Conservation (phyloP, 164 flowering plant species). For the Vitis labrusca region DNA sequence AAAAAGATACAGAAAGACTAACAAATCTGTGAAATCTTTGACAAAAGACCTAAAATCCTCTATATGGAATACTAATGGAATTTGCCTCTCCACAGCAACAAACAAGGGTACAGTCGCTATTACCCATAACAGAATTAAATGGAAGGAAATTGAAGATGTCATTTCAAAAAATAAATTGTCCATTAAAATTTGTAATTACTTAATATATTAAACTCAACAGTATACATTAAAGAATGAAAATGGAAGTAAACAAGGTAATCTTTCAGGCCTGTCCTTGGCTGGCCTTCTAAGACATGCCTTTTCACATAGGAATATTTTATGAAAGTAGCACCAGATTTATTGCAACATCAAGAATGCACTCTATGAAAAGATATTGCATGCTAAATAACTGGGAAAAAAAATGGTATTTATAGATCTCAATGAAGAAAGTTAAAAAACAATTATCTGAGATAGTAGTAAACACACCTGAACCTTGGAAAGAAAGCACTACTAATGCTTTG, state of each 20-base stretch:
- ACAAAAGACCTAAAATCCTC: no score
- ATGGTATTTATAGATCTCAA: not conserved
- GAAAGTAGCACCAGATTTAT: not conserved
- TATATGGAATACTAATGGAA: no score
- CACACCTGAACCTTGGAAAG: slow-evolving; percentile 85
- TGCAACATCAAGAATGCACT: not conserved
- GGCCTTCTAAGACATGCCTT: not conserved
- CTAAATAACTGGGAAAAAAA: no score
- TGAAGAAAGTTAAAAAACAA: slow-evolving; percentile 4
- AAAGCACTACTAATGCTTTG: slow-evolving; percentile 79
- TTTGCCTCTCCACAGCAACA: no score
- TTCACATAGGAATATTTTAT: not conserved
- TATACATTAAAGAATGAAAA: not conserved
- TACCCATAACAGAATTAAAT: no score
- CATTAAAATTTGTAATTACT: no score
- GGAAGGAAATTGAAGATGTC: no score
- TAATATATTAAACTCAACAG: no score
- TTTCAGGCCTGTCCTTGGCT: not conserved
- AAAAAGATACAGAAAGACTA: no score
- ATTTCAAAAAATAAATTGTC: no score
- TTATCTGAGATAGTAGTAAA: not conserved
- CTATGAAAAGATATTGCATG: not conserved
- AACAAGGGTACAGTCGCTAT: no score
- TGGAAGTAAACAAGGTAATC: not conserved
- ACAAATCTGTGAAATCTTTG: no score